A percentile compares a stretch with the other conserved stretches of the same genome.
phyloP scores from a whole-genome alignment of 2,329 filamentous ascomycete genomes.

The Aureobasidium leucospermi region DNA sequence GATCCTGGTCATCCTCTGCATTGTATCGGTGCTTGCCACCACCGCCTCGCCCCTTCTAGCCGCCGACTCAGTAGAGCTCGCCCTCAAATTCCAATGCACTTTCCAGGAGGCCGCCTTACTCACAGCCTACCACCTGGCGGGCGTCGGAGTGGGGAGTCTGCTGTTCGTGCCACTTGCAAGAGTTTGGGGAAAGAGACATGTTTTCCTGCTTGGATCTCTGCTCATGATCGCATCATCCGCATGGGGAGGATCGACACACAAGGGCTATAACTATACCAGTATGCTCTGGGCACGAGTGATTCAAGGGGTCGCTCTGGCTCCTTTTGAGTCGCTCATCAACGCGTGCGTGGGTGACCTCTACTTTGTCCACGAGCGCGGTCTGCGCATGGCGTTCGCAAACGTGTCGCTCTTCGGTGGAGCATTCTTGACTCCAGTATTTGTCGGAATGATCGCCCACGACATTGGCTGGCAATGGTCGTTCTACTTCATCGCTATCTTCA shows the following conservation, averaged over 20 bases:
- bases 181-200: conserved; percentile 87
- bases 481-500: conserved; percentile 80
- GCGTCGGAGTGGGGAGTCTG: conserved; percentile 72
- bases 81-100: conserved; percentile 54
- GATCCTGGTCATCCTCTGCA: conserved; percentile 69
- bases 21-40: conserved; percentile 75
- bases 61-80: conserved; percentile 75
- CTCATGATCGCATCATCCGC: conserved; percentile 66
- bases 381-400: conserved; percentile 77
- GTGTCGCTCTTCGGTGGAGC: conserved; percentile 63
- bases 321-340: conserved; percentile 86
- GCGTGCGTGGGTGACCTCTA: conserved; percentile 84
- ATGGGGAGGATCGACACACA: conserved; percentile 63
- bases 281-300: conserved; percentile 73
- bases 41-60: conserved; percentile 81
- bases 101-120: conserved; percentile 75
- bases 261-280: conserved; percentile 58
- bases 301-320: conserved; percentile 79
- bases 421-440: conserved; percentile 79
- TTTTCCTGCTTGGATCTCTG: conserved; percentile 70
- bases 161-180: conserved; percentile 81
- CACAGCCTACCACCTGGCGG: conserved; percentile 81
- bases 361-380: conserved; percentile 74
- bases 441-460: conserved; percentile 71
- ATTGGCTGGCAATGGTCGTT: conserved; percentile 86